Evolutionary conservation across 2,329 filamentous ascomycete genomes (phyloP).

Genomic region (Ceratocystis alfenasii): DNA sequence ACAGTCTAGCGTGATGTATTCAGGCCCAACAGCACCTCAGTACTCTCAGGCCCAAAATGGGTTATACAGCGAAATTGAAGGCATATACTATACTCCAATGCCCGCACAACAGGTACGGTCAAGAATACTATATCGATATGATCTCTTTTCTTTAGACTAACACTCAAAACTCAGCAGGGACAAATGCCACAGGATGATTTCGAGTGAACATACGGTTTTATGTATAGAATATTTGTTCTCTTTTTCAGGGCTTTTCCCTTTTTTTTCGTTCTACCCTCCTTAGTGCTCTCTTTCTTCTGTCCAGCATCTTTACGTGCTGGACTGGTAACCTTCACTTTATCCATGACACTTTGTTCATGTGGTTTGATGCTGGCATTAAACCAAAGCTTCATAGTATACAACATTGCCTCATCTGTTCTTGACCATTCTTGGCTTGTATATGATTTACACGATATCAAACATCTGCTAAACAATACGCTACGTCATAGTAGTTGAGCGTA

Average conservation of each 20-base stretch:
- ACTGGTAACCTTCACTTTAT: background rate
- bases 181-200: constrained; percentile 38
- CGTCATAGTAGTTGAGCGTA: background rate
- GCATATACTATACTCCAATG: constrained; percentile 80
- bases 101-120: constrained; percentile 64
- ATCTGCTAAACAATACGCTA: background rate
- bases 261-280: background rate
- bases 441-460: background rate
- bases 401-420: background rate
- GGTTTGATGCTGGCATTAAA: background rate
- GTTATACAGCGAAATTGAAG: constrained; percentile 72
- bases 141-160: constrained; percentile 4
- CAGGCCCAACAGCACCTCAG: constrained; percentile 59
- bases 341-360: background rate
- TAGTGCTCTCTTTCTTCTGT: background rate
- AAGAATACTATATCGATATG: too few species aligned
- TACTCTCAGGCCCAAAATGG: constrained; percentile 68
- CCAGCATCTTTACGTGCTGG: background rate
- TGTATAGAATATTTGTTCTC: background rate
- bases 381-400: background rate
- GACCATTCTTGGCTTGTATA: background rate
- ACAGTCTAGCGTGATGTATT: constrained; percentile 61
- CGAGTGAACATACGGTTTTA: constrained; percentile 28
- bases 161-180: constrained; percentile 28
- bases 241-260: background rate